Evolutionary conservation across 345 rosid species (phyloP), one percentile per base, ranked within the genome.

Genomic region (Eucalyptus caleyi): DNA sequence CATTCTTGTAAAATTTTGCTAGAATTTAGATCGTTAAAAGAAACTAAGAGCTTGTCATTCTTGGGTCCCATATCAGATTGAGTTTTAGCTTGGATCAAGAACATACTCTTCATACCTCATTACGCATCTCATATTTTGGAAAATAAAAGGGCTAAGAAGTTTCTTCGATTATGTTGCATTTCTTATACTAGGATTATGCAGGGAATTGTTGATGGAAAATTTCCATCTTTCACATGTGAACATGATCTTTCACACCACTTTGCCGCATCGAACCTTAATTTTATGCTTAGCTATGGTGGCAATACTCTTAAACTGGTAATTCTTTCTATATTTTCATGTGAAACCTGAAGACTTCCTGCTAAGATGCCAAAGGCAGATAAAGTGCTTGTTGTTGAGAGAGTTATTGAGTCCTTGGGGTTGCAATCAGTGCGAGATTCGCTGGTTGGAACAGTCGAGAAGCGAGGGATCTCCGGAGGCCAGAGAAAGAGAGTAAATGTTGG

Each of bases 401-500:
- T 95, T 89, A 96, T 98, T 2, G 98, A 95, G 90, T 94, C 98
- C 81, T 93, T 97, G 92, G 99, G 99, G 88, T 93, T 98, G 92
- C 99, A 96, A 88, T 86, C 94, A 44, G 99, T 97, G 77, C 92
- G 99, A 27, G 95, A 93, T 81, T 96, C 96, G 40, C 90, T 98
- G 93, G 99, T 98, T 86, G 99, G 99, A 91, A 97, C 99, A 0
- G 96, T 98, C 16, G 99, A 98, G 93, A 96, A 96, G 92, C 94
- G 99, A 16, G 98, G 99, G 86, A 96, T 98, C 92, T 98, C 99
- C 40, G 99, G 99, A 91, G 98, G 99, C 88, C 99, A 98, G 90
- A 96, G 97, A 91, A 98, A 97, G 92, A 93, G 98, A 91, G 99
- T 97, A 82, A 98, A 98, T 89, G 99, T 98, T 44, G 99, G 99